Evolutionary conservation across 805 yeast species (phyloP).

Genomic region (Saccharomyces eubayanus): DNA sequence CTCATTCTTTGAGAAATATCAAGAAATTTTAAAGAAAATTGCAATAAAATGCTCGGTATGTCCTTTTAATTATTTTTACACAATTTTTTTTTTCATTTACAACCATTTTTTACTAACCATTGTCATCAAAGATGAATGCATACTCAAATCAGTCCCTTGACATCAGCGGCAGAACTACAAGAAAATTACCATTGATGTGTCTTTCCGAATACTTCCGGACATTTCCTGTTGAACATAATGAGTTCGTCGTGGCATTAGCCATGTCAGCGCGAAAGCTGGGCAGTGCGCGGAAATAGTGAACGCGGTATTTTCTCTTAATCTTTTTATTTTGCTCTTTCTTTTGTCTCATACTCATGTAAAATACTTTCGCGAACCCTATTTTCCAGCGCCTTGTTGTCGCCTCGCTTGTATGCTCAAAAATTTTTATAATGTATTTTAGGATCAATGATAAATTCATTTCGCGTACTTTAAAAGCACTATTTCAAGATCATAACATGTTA

Average conservation of each 20-base stretch:
- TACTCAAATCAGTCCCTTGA: constrained; percentile 9
- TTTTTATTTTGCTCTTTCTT: neutral
- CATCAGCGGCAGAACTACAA: constrained; percentile 26
- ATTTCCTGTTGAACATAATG: constrained; percentile 20
- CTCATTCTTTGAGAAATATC: constrained; percentile 5
- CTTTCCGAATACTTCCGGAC: constrained; percentile 22
- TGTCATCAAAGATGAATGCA: neutral
- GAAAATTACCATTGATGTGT: constrained; percentile 24
- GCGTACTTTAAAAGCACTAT: neutral
- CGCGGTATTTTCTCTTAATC: neutral
- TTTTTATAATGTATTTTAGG: neutral
- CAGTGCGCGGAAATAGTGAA: neutral
- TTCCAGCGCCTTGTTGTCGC: neutral
- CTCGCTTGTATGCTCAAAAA: neutral
- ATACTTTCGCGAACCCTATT: neutral
- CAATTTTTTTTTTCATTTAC: neutral
- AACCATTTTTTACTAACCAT: constrained; percentile 7
- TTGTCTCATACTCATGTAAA: neutral
- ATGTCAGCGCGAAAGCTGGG: neutral
- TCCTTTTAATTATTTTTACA: constrained; percentile 1
- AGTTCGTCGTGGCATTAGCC: constrained; percentile 23
- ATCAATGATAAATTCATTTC: neutral
- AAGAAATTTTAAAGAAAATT: constrained; percentile 8
- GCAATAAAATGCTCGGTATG: constrained; percentile 25
- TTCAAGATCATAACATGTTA: neutral